Evolutionary conservation across 1,284 basidiomycete species (phyloP).

Genomic region (Ustanciosporium gigantosporum): DNA sequence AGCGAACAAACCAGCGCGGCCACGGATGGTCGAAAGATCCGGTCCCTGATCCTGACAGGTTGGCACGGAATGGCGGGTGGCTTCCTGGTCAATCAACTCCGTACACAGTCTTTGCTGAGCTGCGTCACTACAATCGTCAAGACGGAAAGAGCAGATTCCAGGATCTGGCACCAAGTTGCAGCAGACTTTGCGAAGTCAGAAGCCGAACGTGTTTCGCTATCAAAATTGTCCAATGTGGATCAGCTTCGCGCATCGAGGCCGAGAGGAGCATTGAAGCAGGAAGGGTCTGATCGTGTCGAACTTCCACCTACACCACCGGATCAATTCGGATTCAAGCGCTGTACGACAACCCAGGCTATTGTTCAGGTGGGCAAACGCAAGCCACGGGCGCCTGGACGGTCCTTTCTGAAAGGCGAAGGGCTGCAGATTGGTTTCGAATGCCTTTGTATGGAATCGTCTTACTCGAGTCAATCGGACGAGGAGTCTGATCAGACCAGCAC

Average conservation of each 20-base stretch:
- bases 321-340: slow-evolving; percentile 2
- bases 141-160: slow-evolving; percentile 28
- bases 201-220: too few relatives aligned
- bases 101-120: slow-evolving; percentile 8
- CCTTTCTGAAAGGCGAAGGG: slow-evolving; percentile 17
- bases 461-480: too few relatives aligned
- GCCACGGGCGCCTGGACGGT: slow-evolving; percentile 4
- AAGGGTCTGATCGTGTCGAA: too few relatives aligned
- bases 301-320: too few relatives aligned
- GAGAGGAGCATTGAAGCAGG: too few relatives aligned
- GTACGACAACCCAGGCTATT: slow-evolving; percentile 18
- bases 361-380: slow-evolving; percentile 18
- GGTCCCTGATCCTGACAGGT: slow-evolving; percentile 10
- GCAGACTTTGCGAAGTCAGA: slow-evolving; percentile 6
- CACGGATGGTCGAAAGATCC: slow-evolving; percentile 1
- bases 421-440: slow-evolving; percentile 31
- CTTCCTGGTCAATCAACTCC: slow-evolving; percentile 26
- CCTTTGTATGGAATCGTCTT: slow-evolving; percentile 14
- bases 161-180: slow-evolving; percentile 27
- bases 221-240: too few relatives aligned
- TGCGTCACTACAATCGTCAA: slow-evolving; percentile 19
- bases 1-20: background rate
- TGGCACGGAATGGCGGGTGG: slow-evolving; percentile 35
- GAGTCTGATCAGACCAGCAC: too few relatives aligned
- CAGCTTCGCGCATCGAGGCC: too few relatives aligned